Evolutionary conservation across 1,139 yeast genomes (phyloP).

Genomic region (Magnusiomyces clavatus): DNA sequence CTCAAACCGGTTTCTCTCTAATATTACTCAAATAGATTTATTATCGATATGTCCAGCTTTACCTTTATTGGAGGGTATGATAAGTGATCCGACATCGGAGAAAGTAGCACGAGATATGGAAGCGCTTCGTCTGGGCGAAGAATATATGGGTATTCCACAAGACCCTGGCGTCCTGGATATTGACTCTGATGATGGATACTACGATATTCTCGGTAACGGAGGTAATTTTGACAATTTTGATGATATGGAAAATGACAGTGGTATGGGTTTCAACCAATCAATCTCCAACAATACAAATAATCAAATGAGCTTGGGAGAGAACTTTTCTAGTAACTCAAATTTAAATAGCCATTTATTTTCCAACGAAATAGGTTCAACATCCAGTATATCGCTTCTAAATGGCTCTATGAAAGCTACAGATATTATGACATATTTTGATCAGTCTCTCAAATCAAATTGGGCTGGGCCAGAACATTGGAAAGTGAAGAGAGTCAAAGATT

Average conservation of each 20-base stretch:
- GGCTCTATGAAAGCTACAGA: conserved; percentile 20
- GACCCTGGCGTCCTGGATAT: not conserved
- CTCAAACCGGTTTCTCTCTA: conserved; percentile 19
- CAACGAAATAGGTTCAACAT: too few species aligned
- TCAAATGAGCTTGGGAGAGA: not conserved
- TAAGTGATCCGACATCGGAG: conserved; percentile 39
- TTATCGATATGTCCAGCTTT: conserved; percentile 57
- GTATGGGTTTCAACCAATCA: conserved; percentile 22
- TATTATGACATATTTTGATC: conserved; percentile 74
- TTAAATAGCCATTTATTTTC: too few species aligned
- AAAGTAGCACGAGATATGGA: not conserved
- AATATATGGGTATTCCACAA: not conserved
- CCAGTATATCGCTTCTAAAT: too few species aligned
- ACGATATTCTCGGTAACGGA: not conserved
- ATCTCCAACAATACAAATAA: not conserved
- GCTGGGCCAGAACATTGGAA: conserved; percentile 95
- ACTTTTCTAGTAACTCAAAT: not conserved
- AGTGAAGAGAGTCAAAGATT: conserved; percentile 50
- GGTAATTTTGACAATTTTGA: conserved; percentile 21
- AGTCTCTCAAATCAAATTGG: conserved; percentile 64
- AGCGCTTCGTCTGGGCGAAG: conserved; percentile 1
- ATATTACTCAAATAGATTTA: conserved; percentile 22
- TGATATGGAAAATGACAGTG: conserved; percentile 21
- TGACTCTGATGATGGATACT: not conserved
- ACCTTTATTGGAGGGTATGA: conserved; percentile 47